These are phyloP conservation scores for Stachybotrys echinatus DNA, from an alignment of 2,329 filamentous ascomycete genomes.

Conservation along the genomic window DNA sequence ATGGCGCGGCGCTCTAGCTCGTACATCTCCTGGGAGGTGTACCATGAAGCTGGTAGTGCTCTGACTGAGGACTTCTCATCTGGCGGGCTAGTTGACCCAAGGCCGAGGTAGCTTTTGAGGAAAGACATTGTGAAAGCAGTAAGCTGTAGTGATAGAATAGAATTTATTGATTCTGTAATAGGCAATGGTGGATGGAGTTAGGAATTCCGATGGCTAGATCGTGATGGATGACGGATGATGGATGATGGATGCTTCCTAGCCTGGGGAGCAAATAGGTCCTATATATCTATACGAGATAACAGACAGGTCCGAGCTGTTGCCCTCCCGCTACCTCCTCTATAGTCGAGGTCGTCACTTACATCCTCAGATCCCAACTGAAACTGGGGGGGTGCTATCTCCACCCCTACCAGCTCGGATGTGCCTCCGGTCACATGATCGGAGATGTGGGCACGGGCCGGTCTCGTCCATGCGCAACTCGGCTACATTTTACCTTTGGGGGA, in stretches of 20 bases:
- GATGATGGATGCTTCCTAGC: no score
- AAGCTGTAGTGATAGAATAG: not conserved
- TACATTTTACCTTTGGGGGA: no score
- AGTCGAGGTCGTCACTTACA: not conserved
- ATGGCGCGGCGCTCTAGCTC: slow-evolving; percentile 52
- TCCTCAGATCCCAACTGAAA: not conserved
- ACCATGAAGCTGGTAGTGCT: slow-evolving; percentile 46
- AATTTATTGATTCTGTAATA: slow-evolving; percentile 6
- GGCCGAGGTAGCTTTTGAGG: slow-evolving; percentile 31
- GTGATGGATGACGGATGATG: no score
- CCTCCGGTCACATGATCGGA: slow-evolving; percentile 6
- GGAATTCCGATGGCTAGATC: no score
- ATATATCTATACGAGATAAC: no score
- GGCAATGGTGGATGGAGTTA: slow-evolving; percentile 3
- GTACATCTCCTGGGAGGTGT: slow-evolving; percentile 46
- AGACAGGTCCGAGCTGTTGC: no score
- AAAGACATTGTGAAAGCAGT: slow-evolving; percentile 18
- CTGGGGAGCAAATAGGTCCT: no score
- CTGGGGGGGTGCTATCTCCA: not conserved
- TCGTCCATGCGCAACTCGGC: not conserved
- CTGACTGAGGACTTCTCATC: slow-evolving; percentile 18
- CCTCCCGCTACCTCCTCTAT: not conserved
- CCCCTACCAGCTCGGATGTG: not conserved
- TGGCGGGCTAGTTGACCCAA: slow-evolving; percentile 17
- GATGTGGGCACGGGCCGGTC: not conserved